These are phyloP conservation scores for Sarcodon sp. DNA, from an alignment of 768 basidiomycete genomes.

Conservation along the genomic window DNA sequence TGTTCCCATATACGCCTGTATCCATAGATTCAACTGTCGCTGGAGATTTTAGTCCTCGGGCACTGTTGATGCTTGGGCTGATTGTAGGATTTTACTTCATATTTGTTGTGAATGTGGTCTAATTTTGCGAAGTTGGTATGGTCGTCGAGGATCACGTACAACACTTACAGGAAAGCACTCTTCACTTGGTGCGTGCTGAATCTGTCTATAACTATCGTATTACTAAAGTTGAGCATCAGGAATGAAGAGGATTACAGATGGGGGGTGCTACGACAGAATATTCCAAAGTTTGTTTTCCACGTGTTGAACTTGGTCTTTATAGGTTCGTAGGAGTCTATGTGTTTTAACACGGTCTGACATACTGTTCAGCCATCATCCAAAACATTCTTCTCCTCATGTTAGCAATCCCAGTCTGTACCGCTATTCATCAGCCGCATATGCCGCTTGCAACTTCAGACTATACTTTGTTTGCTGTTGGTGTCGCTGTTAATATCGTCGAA, in stretches of 20 bases:
- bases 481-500: slow-evolving; percentile 53
- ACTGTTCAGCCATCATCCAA: slow-evolving; percentile 46
- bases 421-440: slow-evolving; percentile 39
- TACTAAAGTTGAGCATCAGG: slow-evolving; percentile 19
- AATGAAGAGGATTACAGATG: slow-evolving; percentile 91
- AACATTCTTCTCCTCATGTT: slow-evolving; percentile 71
- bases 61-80: slow-evolving; percentile 62
- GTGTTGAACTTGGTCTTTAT: slow-evolving; percentile 64
- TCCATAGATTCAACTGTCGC: slow-evolving; percentile 19
- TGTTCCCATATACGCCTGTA: slow-evolving; percentile 46
- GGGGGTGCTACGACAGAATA: slow-evolving; percentile 54
- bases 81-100: slow-evolving; percentile 24
- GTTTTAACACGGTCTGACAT: background rate
- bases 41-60: slow-evolving; percentile 53
- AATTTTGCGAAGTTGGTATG: slow-evolving; percentile 26
- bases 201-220: background rate
- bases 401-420: slow-evolving; percentile 45
- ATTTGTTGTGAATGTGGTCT: background rate
- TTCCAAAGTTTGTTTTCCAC: slow-evolving; percentile 44
- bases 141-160: slow-evolving; percentile 57
- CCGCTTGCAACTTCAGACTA: slow-evolving; percentile 47
- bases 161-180: slow-evolving; percentile 75
- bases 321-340: slow-evolving; percentile 20
- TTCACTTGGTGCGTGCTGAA: slow-evolving; percentile 44
- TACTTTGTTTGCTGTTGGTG: slow-evolving; percentile 40